Evolutionary conservation across 495 filamentous ascomycete genomes (phyloP), one percentile per base, ranked within the genome.

Genomic region (Penicilliopsis zonata): DNA sequence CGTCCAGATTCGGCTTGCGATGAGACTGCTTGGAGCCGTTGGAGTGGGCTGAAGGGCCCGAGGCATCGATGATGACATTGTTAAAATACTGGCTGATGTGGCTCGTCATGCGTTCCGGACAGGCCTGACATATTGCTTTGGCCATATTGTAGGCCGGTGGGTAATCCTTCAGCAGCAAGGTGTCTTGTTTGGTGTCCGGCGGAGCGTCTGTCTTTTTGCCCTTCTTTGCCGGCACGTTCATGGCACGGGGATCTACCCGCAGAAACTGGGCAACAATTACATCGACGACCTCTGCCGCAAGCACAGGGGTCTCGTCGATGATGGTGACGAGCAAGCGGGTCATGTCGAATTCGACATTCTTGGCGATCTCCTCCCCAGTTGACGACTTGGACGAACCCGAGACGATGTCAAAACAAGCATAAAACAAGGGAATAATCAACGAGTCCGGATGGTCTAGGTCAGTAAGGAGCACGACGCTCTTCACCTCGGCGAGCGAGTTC

Each of bases 51-150:
- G 49, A 52, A 1, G 51, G 46, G 2, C 74, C 68, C 1, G 88
- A 85, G 9, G 82, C 78, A 43, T 94, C 83, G 28, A 94, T 73
- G 33, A 99, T 88, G 14, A 96, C 84, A 36, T 94, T 85, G 52
- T 86, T 90, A 56, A 99, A 99, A 49, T 95, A 99, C 47, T 92
- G 86, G 41, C 85, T 86, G 34, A 95, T 78, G 43, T 86, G 80
- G 30, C 86, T 77, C 1, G 84, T 78, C 88, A 99, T 95, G 50
- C 86, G 83, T 38, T 94, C 90, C 2, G 82, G 76, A 36, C 76
- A 88, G n/a, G 68, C 62, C 44, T 88, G 90, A 54, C 90, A 99
- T 18, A 99, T 78, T 4, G 78, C 78, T 53, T 87, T 92, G 18
- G 90, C 86, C 83, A 95, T 94, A 42, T 84, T 83, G 51, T 99